Evolutionary conservation across 1,139 yeast species (phyloP), one percentile per base, ranked within the genome.

Genomic region (Sugiyamaella sp.): DNA sequence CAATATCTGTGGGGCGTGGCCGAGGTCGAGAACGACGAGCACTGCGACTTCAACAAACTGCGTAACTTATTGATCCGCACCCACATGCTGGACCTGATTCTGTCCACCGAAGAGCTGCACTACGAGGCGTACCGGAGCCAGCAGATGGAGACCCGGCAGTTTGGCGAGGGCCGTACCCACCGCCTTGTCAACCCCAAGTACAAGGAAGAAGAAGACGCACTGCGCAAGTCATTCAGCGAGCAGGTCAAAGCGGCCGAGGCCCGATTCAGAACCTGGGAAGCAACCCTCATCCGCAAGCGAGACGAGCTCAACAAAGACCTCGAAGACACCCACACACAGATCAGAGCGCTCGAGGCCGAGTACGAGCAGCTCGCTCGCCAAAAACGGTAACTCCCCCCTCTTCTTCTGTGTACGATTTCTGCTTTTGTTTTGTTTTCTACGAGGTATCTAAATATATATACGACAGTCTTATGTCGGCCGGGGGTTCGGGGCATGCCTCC

Each of bases 1-100:
- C 89, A 89, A 71, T 93, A 93, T 69, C 91, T 96, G 59, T 93
- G 99, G 99, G 99, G 99, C 43, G 78, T 89, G 52, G 98, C 93
- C 50, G 98, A 93, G 72, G 97, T 93, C 51, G 99, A 93, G 72
- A 93, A 93, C 71, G 98, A 91, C 68, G 80, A 80, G 58, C 98
- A 93, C 71, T 91, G 97, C 74, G 99, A 93, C 73, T 93, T 95
- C 76, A 85, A 89, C 72, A 90, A 90, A 72, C 80, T 93, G 67
- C 85, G 99, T 74, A 82, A 91, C 62, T 79, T 93, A 65, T 75
- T 93, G 59, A 79, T 95, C 69, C 86, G 99, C 74, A 89, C 97
- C 24, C 93, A 93, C 74, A 82, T 93, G 89, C 81, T 95, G 68
- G 99, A 93, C 71, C 79, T 93, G 66, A 80, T 93, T 54, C 77